Evolutionary conservation across 1,284 basidiomycete species (phyloP), one percentile per base, ranked within the genome.

Genomic region (Trametes sp.): DNA sequence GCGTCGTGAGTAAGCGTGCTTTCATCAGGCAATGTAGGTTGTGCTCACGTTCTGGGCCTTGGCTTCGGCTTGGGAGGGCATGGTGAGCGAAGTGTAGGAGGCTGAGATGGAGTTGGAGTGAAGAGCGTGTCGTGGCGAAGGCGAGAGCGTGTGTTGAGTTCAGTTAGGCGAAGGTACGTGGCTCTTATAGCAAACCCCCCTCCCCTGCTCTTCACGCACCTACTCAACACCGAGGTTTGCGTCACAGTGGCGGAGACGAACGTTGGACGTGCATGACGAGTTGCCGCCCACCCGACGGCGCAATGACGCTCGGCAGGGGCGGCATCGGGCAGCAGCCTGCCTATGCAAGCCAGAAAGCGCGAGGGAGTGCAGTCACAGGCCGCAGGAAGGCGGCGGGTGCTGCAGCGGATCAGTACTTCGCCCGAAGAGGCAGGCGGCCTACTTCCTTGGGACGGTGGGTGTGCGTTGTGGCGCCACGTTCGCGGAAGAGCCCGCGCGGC

Each of bases 31-130:
- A 21, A 9, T 19, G 23, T 24, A n/a, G 6, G n/a, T 5, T 9
- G 13, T 24, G 31, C 54, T 24, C 42, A 60, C 62, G 49, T 63
- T 64, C 59, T 63, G 61, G 1, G 61, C 64, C 45, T 60, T 57
- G 23, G 53, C 52, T 55, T 59, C 63, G 28, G 53, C 19, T 16
- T 21, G 26, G 23, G 59, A 50, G 45, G 65, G 46, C 58, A 61
- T 61, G 29, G 16, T 54, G 21, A 31, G 26, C 19, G 24, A 21
- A 46, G 14, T 33, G 19, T 19, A 41, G 24, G 11, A 23, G 24
- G 35, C 9, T 24, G 36, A 33, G 11, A 33, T 21, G 31, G 9
- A 8, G n/a, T 14, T 53, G 23, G 28, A n/a, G n/a, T 21, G 4
- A 21, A 11, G 8, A n/a, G n/a, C n/a, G n/a, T n/a, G n/a, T n/a